These are phyloP conservation scores for Micractinium sp. DNA, from an alignment of 139 green algal genomes.

Conservation along the genomic window DNA sequence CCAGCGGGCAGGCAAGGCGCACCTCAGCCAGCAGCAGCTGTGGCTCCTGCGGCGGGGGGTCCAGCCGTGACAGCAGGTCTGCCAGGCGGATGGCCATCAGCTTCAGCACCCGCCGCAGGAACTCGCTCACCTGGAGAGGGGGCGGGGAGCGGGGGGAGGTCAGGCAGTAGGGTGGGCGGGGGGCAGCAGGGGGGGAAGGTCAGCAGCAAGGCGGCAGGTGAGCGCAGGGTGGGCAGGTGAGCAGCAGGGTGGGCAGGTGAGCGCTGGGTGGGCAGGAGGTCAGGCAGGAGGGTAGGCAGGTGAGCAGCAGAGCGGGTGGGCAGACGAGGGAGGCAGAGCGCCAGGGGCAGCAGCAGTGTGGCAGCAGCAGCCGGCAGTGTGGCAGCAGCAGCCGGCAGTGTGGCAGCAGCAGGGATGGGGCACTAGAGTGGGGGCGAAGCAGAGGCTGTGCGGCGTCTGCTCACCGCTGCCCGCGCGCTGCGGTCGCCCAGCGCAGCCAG, in stretches of 20 bases:
- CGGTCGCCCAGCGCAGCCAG: not conserved
- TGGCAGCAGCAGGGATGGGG: not conserved
- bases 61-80: constrained; percentile 41
- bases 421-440: not conserved
- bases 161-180: too few relatives aligned
- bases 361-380: not conserved
- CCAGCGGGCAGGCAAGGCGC: not conserved
- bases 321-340: too few relatives aligned
- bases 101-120: constrained; percentile 48
- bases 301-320: too few relatives aligned
- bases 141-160: too few relatives aligned
- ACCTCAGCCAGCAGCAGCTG: constrained; percentile 28
- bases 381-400: too few relatives aligned
- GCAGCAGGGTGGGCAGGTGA: too few relatives aligned
- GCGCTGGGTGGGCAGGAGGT: too few relatives aligned
- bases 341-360: not conserved
- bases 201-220: too few relatives aligned
- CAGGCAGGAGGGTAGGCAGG: too few relatives aligned
- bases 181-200: too few relatives aligned
- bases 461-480: constrained; percentile 11
- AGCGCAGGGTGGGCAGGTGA: too few relatives aligned
- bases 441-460: not conserved
- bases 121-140: constrained; percentile 24
- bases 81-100: constrained; percentile 39
- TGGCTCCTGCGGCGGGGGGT: not conserved